Conservation (phyloP, 116 monocot species). For the Thalassia testudinum region DNA sequence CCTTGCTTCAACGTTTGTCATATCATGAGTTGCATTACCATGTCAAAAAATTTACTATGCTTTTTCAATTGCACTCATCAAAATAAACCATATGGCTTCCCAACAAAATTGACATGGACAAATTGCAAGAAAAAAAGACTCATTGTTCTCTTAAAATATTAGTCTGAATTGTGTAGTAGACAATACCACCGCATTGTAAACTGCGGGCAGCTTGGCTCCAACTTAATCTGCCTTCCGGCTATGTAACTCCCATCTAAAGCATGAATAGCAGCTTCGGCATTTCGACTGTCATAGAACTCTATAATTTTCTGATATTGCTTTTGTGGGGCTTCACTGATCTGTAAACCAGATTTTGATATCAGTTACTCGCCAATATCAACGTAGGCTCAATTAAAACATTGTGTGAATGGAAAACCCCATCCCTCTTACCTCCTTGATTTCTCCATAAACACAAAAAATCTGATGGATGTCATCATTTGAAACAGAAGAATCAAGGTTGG, state of each 20-base stretch:
- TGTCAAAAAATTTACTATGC: no score
- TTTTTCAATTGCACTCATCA: no score
- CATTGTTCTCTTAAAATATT: no score
- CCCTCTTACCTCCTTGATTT: constrained; percentile 58
- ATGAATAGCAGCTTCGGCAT: constrained; percentile 58
- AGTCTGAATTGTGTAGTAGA: no score
- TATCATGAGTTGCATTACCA: no score
- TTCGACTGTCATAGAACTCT: constrained; percentile 73
- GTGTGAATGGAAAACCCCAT: not conserved
- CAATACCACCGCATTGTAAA: constrained; percentile 19
- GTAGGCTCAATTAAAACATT: not conserved
- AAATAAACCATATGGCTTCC: no score
- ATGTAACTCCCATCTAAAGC: constrained; percentile 53
- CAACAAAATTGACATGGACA: no score
- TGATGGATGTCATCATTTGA: constrained; percentile 55
- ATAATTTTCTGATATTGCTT: constrained; percentile 37
- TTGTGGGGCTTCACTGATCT: constrained; percentile 44
- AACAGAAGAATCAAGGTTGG: constrained; percentile 56
- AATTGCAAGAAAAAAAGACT: no score
- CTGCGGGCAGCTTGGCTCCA: constrained; percentile 34
- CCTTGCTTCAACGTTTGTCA: no score
- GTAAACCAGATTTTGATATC: constrained; percentile 1
- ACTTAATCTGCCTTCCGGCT: constrained; percentile 52
- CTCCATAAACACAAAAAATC: constrained; percentile 67
- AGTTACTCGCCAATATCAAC: not conserved